A percentile compares a stretch with the other conserved stretches of the same genome.
These are phyloP conservation scores for Pyrenophora tritici-repentis DNA, from an alignment of 2,329 filamentous ascomycete species.

Conservation along the genomic window DNA sequence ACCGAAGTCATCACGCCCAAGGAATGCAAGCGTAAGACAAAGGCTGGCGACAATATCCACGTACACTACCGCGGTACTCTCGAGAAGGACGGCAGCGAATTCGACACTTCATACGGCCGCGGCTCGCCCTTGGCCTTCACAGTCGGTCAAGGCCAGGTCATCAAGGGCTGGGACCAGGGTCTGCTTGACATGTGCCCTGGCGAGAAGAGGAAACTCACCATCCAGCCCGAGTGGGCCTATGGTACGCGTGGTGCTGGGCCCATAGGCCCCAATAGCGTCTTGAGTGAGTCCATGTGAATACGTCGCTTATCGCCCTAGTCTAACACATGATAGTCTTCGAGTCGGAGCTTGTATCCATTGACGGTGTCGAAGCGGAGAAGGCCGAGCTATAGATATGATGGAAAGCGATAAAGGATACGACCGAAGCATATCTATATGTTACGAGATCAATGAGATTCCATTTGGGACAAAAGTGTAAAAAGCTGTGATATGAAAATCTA, in stretches of 20 bases:
- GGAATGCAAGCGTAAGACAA: constrained; percentile 77
- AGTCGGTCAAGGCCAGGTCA: constrained; percentile 83
- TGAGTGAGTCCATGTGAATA: constrained; percentile 60
- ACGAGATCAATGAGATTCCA: no score
- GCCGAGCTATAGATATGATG: constrained; percentile 43
- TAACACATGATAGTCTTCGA: constrained; percentile 71
- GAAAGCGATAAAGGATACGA: neutral
- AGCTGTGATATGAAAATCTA: no score
- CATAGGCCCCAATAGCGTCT: constrained; percentile 81
- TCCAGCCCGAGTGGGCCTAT: constrained; percentile 86
- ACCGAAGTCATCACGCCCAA: constrained; percentile 76
- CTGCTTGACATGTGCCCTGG: constrained; percentile 95
- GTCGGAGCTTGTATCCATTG: constrained; percentile 84
- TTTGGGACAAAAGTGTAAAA: no score
- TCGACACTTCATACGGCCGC: constrained; percentile 70
- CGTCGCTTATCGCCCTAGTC: constrained; percentile 5
- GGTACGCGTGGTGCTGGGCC: constrained; percentile 78
- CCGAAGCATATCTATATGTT: no score
- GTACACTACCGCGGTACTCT: constrained; percentile 87
- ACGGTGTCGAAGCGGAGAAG: constrained; percentile 61
- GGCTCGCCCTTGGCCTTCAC: constrained; percentile 77
- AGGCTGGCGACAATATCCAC: constrained; percentile 72
- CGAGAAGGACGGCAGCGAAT: constrained; percentile 62
- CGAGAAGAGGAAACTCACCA: constrained; percentile 89
- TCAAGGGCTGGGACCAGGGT: constrained; percentile 95